Percentiles rank a stretch among this genome's conserved stretches.
Evolutionary conservation across 225 moss, liverwort and hornwort genomes (phyloP).

Genomic region (Neckera pumila): DNA sequence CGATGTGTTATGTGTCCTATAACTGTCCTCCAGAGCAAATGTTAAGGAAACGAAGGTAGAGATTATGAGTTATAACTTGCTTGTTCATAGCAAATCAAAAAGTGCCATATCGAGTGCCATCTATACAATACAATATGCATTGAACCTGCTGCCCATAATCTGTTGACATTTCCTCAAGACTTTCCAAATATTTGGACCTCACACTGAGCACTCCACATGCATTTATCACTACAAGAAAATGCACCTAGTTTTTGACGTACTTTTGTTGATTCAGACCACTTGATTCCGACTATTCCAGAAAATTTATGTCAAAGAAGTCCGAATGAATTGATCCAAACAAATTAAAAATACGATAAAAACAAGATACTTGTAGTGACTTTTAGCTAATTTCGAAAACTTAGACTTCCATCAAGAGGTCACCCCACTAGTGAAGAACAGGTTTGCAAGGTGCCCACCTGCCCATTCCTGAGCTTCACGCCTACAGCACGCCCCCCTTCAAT

Average conservation of each 20-base stretch:
- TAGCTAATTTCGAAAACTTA: not conserved
- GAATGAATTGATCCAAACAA: not conserved
- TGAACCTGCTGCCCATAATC: not conserved
- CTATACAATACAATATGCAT: not conserved
- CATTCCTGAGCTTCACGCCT: constrained; percentile 69
- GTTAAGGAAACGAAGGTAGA: not conserved
- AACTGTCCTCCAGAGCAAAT: not conserved
- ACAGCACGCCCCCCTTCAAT: constrained; percentile 79
- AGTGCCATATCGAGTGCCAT: not conserved
- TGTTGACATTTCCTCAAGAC: not conserved
- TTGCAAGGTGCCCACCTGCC: constrained; percentile 36
- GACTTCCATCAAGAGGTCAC: not conserved
- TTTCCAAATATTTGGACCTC: not conserved
- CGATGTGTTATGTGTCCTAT: not conserved
- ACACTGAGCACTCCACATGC: not conserved
- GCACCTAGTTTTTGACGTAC: not conserved
- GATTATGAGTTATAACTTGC: not conserved
- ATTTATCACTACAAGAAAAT: not conserved
- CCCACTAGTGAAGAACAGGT: not conserved
- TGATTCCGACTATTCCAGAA: not conserved
- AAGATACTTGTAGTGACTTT: not conserved
- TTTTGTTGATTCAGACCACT: not conserved
- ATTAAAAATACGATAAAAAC: not conserved
- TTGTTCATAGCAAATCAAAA: not conserved
- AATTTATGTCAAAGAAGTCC: not conserved